phyloP scores from a whole-genome alignment of 345 rosid species.

The Murraya paniculata region DNA sequence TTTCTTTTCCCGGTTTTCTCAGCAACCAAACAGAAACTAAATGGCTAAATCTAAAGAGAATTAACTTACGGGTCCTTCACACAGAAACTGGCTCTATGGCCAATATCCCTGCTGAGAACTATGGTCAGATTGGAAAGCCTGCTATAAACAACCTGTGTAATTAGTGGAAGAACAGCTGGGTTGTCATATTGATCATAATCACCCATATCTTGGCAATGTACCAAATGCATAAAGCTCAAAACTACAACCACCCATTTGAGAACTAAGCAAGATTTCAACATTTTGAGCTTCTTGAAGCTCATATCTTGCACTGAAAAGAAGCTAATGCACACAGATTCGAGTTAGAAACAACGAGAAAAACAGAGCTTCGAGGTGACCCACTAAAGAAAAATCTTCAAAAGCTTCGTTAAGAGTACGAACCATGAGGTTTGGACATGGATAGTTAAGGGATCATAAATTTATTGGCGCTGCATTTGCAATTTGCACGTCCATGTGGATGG shows the following conservation, averaged over 20 bases:
- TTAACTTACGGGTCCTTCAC: conserved; percentile 65
- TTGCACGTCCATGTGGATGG: not conserved
- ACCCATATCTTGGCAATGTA: conserved; percentile 52
- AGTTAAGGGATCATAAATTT: not conserved
- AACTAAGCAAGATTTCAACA: conserved; percentile 31
- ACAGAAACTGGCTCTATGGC: conserved; percentile 57
- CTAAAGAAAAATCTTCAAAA: not conserved
- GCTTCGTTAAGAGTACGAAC: not conserved
- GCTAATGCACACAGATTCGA: not conserved
- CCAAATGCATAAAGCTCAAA: conserved; percentile 33
- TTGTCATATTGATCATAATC: conserved; percentile 35
- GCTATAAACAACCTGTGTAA: conserved; percentile 42
- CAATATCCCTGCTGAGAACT: conserved; percentile 45
- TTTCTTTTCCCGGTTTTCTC: not conserved
- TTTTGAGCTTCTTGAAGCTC: conserved; percentile 35
- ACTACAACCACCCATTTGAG: conserved; percentile 36
- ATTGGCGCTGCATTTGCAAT: not conserved
- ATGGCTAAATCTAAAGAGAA: not conserved
- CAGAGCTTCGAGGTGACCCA: not conserved
- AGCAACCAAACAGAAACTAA: conserved; percentile 1
- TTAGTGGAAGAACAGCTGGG: conserved; percentile 50
- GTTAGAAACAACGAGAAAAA: not conserved
- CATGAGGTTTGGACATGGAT: not conserved
- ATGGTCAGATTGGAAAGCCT: conserved; percentile 57
- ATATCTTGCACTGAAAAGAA: not conserved